Base-by-base conservation (phyloP, 2,329 filamentous ascomycete genomes). In the Macroventuria anomochaeta region DNA sequence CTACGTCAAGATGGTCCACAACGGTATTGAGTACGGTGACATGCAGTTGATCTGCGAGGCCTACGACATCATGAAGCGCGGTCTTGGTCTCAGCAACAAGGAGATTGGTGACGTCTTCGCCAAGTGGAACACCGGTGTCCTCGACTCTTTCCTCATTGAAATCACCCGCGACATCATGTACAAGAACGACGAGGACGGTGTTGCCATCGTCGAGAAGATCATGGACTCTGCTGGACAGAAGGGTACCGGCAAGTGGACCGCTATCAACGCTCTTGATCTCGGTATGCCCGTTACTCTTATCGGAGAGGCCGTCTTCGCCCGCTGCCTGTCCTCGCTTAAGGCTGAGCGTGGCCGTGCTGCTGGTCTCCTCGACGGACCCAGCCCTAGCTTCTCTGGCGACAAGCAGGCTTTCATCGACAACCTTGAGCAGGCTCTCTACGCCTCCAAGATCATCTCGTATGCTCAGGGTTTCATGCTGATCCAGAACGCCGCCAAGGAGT, bases 1-100 rank as follows among this genome's bases (percentile, higher is more conserved):
- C 88, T 99, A 97, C 85, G 93, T 99, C 84, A 99, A 99, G 90
- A 99, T 99, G 95, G 95, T 99, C 62, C 95, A 99, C 89, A 99
- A 99, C 82, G 95, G 95, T 86, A 99, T 99, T 72, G 95, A 99
- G 83, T 99, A 99, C 78, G 95, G 95, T 87, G 95, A 99, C 83
- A 99, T 99, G 95, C 95, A 99, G 85, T 86, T 99, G 74, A 99
- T 99, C 78, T 96, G 89, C 81, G 95, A 99, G 88, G 95, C 95
- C 71, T 99, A 99, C 82, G 95, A 99, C 78, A 96, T 99, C 82
- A 90, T 99, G 89, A 97, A 97, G 88, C 93, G 95, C 68, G 95
- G 93, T 77, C 87, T 99, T 39, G 92, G 92, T 59, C 79, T 99
- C 77, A 82, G 81, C 72, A 85, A 87, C 84, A 95, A 95, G 85